phyloP scores from a whole-genome alignment of 257 asterid species.

The Hygrophila difformis region DNA sequence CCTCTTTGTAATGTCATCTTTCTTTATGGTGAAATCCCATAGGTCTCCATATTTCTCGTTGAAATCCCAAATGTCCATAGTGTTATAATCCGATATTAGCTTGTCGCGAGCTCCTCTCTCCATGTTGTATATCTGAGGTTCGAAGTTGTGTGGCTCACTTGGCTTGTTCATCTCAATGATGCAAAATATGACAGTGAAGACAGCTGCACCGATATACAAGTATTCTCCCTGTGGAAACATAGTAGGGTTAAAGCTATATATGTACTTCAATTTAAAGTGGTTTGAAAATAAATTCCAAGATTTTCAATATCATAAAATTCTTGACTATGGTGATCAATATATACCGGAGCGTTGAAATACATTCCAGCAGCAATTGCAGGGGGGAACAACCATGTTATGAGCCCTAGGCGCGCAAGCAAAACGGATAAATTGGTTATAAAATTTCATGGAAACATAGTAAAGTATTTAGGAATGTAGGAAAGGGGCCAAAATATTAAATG shows the following conservation, averaged over 20 bases:
- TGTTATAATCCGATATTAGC: conserved; percentile 72
- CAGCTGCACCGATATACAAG: conserved; percentile 71
- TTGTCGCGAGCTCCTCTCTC: conserved; percentile 86
- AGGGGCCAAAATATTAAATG: not conserved
- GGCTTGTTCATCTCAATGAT: conserved; percentile 82
- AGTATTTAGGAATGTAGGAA: not conserved
- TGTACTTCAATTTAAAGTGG: no score
- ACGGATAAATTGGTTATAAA: not conserved
- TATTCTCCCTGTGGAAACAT: conserved; percentile 55
- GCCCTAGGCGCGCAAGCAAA: conserved; percentile 27
- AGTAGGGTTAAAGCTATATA: not conserved
- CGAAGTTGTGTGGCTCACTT: conserved; percentile 85
- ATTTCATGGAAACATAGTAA: not conserved
- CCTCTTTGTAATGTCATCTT: conserved; percentile 56
- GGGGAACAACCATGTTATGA: conserved; percentile 78
- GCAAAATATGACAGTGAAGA: conserved; percentile 54
- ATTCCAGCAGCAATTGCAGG: conserved; percentile 71
- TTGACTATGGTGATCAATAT: not conserved
- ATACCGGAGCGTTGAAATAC: conserved; percentile 68
- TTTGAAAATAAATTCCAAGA: no score
- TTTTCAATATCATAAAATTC: not conserved
- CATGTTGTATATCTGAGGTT: conserved; percentile 84
- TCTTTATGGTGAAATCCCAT: conserved; percentile 74
- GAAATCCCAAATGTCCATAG: conserved; percentile 91
- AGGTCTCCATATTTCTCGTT: conserved; percentile 77